A percentile compares a stretch with the other conserved stretches of the same genome.
Evolutionary conservation across 192 early-diverging fungal species (phyloP).

Genomic region (Coemansia sp.): DNA sequence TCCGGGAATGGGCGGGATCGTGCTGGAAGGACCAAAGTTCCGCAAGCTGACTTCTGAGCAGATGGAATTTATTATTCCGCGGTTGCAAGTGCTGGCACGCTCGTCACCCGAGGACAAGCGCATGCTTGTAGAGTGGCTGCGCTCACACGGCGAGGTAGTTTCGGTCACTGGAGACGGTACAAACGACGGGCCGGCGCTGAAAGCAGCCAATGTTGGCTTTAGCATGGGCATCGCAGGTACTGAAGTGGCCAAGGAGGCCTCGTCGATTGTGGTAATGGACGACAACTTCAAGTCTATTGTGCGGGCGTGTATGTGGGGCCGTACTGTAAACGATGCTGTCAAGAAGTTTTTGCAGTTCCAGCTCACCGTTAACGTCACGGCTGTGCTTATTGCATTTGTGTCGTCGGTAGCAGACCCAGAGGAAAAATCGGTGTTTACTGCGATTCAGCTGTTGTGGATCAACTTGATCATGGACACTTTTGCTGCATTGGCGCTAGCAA

Average conservation of each 20-base stretch:
- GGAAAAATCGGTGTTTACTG: slow-evolving; percentile 84
- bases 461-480: slow-evolving; percentile 99
- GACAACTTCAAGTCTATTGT: slow-evolving; percentile 98
- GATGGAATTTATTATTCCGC: slow-evolving; percentile 89
- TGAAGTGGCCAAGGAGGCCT: slow-evolving; percentile 99
- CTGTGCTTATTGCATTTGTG: slow-evolving; percentile 77
- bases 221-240: slow-evolving; percentile 99
- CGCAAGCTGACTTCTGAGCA: slow-evolving; percentile 75
- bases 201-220: slow-evolving; percentile 95
- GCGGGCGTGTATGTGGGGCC: slow-evolving; percentile 97
- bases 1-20: slow-evolving; percentile 71
- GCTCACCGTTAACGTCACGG: slow-evolving; percentile 94
- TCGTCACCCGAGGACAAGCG: slow-evolving; percentile 95
- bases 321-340: slow-evolving; percentile 92
- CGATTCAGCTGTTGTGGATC: slow-evolving; percentile 97
- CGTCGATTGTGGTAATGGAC: slow-evolving; percentile 95
- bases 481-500: slow-evolving; percentile 94
- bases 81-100: slow-evolving; percentile 92
- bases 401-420: slow-evolving; percentile 62
- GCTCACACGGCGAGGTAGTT: slow-evolving; percentile 88
- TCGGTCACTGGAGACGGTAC: slow-evolving; percentile 99
- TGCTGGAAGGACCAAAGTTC: slow-evolving; percentile 96
- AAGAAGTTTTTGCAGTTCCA: slow-evolving; percentile 99
- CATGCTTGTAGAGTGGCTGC: slow-evolving; percentile 86
- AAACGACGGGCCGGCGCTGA: slow-evolving; percentile 96